Evolutionary conservation across 2,329 filamentous ascomycete species (phyloP).

Genomic region (Xylaria sp.): DNA sequence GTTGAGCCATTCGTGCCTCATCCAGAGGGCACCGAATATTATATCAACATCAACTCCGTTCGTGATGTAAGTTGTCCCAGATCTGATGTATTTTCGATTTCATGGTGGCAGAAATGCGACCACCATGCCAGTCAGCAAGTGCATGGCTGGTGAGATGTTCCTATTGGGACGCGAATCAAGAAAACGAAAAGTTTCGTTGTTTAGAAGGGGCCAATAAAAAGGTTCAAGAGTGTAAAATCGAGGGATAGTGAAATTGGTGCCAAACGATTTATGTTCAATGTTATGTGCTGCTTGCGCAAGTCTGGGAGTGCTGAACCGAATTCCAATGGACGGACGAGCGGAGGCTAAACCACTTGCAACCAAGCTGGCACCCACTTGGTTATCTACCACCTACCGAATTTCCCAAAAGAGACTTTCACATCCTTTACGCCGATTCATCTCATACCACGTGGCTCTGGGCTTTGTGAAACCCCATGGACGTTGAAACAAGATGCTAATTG

Average conservation of each 20-base stretch:
- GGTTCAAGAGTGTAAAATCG: not conserved
- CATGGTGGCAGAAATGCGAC: constrained; percentile 21
- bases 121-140: constrained; percentile 32
- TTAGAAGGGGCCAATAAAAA: not conserved
- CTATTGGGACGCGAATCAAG: not conserved
- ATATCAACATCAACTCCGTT: constrained; percentile 99
- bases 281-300: constrained; percentile 42
- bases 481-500: constrained; percentile 39
- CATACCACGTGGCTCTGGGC: constrained; percentile 30
- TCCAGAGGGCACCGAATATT: constrained; percentile 95
- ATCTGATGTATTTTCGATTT: constrained; percentile 35
- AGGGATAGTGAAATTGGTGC: constrained; percentile 15
- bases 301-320: constrained; percentile 39
- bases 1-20: constrained; percentile 99
- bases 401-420: constrained; percentile 38
- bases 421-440: constrained; percentile 14
- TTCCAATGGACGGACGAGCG: constrained; percentile 55
- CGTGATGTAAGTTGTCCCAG: constrained; percentile 83
- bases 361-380: constrained; percentile 42
- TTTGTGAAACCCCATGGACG: not conserved
- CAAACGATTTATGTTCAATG: constrained; percentile 32
- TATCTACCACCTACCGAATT: constrained; percentile 41
- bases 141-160: constrained; percentile 20
- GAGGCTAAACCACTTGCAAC: constrained; percentile 57
- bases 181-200: constrained; percentile 1